Base-by-base conservation (phyloP, 345 rosid genomes). In the Limnanthes douglasii region DNA sequence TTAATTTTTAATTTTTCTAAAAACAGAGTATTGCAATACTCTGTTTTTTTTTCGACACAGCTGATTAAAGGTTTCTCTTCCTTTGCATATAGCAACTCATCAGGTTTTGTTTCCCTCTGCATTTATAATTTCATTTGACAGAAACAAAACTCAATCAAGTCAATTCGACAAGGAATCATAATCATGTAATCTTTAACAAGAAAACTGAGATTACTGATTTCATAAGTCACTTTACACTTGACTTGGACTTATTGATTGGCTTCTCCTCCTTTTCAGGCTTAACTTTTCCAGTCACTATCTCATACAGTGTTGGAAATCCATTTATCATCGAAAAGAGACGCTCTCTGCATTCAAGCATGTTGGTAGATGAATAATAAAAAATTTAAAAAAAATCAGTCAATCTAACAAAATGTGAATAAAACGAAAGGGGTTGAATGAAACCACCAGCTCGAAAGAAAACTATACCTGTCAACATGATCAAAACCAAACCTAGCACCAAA, bases 401-500 rank as follows among this genome's bases (percentile, higher is more conserved):
- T 11, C 8, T 5, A 15, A 3, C 19, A 14, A 16, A 30, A 5
- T 4, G 19, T 34, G 24, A 8, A 22, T n/a, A 16, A 14, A 28
- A 35, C 14, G 8, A 4, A 10, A 48, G 8, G 53, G 21, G 16
- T 36, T 18, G 1, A 29, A 29, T 37, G 3, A 41, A 7, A 15
- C 28, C 39, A 11, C 37, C 38, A 38, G 34, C 12, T 49, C 31
- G 18, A 22, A 31, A 21, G 12, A 11, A 32, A 25, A n/a, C 15
- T 9, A 35, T 54, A 83, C 95, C 92, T 72, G 70, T 75, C 83
- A 47, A 71, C 46, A 59, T 66, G 75, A 46, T 78, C 72, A 17
- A 75, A 72, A 43, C 73, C 65, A 42, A 72, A 70, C 64, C 86
- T 67, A 39, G 92, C 64, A 56, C 92, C 83, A 27, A 83, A 82